Evolutionary conservation across 2,329 filamentous ascomycete genomes (phyloP), one percentile per base, ranked within the genome.

Genomic region (Fusarium succisae): DNA sequence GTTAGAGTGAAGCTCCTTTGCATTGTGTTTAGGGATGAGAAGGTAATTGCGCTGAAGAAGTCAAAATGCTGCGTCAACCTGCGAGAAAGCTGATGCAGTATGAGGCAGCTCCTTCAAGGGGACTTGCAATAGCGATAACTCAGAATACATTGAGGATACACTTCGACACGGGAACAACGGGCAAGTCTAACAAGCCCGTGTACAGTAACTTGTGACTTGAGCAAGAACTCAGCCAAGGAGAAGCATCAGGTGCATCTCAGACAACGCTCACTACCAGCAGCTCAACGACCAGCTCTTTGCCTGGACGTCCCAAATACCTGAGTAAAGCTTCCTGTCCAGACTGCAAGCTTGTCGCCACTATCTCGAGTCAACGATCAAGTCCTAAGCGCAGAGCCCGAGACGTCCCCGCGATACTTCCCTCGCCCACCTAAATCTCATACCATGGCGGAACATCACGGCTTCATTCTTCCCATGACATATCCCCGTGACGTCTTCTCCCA

Each of bases 1-100:
- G 6, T 2, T 6, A 2, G 10, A 17, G 20, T 5, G 14, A 41
- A 14, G 5, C 3, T 28, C 3, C 18, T 48, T 5, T 20, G 9
- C 6, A 18, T 32, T 9, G 9, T 5, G 8, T n/a, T 53, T 20
- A 4, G 32, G n/a, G 13, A 15, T 22, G 24, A 54, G 32, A 38
- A 13, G 24, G 8, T 5, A 7, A 18, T 18, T 3, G 5, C 14
- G 10, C 3, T 28, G 24, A 22, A 55, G 24, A 28, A 39, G 14
- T n/a, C 35, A 37, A 35, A 35, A 37, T 37, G 35, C 9, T 37
- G 35, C 35, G 35, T 37, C 4, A 0, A 10, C 35, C 35, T 37
- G 48, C 4, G 12, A 17, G 9, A 30, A 24, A 51, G 30, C 5
- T 38, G 35, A 2, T 22, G 18, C 20, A 54, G 24, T 9, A 28